Conservation (phyloP, 805 yeast species). For the Vanderwaltozyma yarrowii region DNA sequence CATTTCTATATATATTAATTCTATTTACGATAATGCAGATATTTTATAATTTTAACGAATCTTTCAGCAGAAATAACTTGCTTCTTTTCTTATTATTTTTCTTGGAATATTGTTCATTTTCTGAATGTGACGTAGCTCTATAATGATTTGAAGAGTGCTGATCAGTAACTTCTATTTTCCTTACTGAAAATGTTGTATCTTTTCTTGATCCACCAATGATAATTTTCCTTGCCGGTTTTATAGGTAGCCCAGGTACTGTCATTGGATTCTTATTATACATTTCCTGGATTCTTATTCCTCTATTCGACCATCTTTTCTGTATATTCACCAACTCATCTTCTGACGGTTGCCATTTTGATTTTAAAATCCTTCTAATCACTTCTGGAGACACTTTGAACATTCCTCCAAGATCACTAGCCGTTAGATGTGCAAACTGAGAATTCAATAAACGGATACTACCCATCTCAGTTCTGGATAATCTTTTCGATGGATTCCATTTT, state of each 20-base stretch:
- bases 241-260: too few relatives aligned
- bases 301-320: constrained; percentile 42
- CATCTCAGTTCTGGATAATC: constrained; percentile 59
- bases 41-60: not conserved
- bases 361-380: constrained; percentile 67
- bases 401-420: constrained; percentile 47
- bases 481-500: constrained; percentile 59
- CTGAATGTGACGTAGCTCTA: not conserved
- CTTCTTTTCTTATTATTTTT: not conserved
- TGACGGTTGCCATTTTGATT: constrained; percentile 65
- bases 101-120: not conserved
- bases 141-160: not conserved
- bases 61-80: not conserved
- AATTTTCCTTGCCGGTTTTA: not conserved
- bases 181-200: not conserved
- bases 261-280: constrained; percentile 9
- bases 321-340: constrained; percentile 39
- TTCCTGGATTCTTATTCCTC: constrained; percentile 34
- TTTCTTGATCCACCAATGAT: constrained; percentile 1
- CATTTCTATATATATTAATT: too few relatives aligned
- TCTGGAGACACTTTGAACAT: constrained; percentile 70
- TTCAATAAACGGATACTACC: constrained; percentile 50
- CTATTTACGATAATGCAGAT: not conserved
- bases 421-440: constrained; percentile 47
- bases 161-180: too few relatives aligned